phyloP scores from a whole-genome alignment of 495 filamentous ascomycete species.

The Hypoxylon trugodes region DNA sequence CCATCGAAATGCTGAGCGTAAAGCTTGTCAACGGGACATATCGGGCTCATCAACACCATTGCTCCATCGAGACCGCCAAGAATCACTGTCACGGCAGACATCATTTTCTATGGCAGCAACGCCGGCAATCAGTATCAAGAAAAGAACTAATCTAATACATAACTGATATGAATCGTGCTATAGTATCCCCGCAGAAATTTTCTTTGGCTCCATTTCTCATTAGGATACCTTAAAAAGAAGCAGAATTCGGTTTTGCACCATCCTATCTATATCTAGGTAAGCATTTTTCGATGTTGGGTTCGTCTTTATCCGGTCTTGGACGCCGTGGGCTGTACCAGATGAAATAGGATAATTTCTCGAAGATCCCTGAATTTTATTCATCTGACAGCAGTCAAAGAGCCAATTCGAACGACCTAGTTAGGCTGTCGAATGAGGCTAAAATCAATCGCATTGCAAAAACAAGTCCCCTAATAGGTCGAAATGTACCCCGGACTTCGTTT shows the following conservation, averaged over 20 bases:
- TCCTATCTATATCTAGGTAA: no score
- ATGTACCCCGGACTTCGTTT: constrained; percentile 36
- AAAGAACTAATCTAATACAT: constrained; percentile 1
- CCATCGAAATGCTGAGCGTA: constrained; percentile 7
- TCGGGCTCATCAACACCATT: constrained; percentile 20
- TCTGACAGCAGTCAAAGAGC: neutral
- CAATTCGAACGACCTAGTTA: neutral
- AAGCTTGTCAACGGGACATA: constrained; percentile 11
- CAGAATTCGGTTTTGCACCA: constrained; percentile 2
- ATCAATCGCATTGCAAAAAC: constrained; percentile 37
- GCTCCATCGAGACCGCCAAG: constrained; percentile 40
- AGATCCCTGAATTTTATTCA: constrained; percentile 1
- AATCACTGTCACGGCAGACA: constrained; percentile 32
- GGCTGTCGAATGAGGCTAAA: constrained; percentile 43
- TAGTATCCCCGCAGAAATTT: constrained; percentile 24
- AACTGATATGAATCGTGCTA: constrained; percentile 6
- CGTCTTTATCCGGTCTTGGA: constrained; percentile 39
- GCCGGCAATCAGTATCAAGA: constrained; percentile 19
- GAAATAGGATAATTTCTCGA: constrained; percentile 28
- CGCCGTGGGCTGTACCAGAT: constrained; percentile 17
- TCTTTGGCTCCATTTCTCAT: constrained; percentile 5
- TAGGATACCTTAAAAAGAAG: constrained; percentile 14
- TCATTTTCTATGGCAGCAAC: constrained; percentile 5
- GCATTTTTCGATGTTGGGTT: constrained; percentile 19
- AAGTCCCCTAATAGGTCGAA: constrained; percentile 28